phyloP scores from a whole-genome alignment of 371 early-diverging fungal genomes.

The Paramicrosporidium saccamoebae region DNA sequence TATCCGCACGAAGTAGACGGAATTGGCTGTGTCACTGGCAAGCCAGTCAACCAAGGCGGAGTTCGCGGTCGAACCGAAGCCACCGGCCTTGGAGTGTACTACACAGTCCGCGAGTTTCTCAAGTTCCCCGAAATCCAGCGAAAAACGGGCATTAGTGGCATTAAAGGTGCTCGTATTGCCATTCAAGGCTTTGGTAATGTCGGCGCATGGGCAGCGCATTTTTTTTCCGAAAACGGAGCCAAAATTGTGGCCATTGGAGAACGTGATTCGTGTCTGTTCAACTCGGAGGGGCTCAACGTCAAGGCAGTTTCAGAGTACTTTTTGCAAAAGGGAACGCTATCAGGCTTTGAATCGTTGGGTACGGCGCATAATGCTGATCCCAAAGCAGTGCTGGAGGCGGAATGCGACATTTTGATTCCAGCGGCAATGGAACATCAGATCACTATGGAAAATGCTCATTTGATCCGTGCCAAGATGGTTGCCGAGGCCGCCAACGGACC shows the following conservation, averaged over 20 bases:
- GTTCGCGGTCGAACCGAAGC: slow-evolving; percentile 66
- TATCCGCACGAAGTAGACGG: slow-evolving; percentile 44
- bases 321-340: slow-evolving; percentile 22
- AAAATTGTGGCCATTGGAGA: slow-evolving; percentile 46
- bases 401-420: slow-evolving; percentile 52
- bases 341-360: slow-evolving; percentile 20
- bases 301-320: slow-evolving; percentile 26
- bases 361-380: slow-evolving; percentile 21
- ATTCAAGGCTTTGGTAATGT: slow-evolving; percentile 75
- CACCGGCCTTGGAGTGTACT: slow-evolving; percentile 58
- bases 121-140: slow-evolving; percentile 37
- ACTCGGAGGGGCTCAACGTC: slow-evolving; percentile 27
- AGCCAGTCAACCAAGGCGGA: slow-evolving; percentile 51
- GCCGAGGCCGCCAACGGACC: slow-evolving; percentile 72
- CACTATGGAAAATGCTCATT: slow-evolving; percentile 28
- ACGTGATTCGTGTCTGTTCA: slow-evolving; percentile 26
- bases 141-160: slow-evolving; percentile 24
- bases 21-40: slow-evolving; percentile 57
- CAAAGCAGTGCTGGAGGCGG: slow-evolving; percentile 24
- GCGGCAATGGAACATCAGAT: slow-evolving; percentile 64
- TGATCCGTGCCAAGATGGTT: slow-evolving; percentile 47
- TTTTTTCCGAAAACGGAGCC: slow-evolving; percentile 49
- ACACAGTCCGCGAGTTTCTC: slow-evolving; percentile 49
- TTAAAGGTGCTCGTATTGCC: slow-evolving; percentile 23
- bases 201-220: slow-evolving; percentile 57